Percentiles rank a stretch among this genome's conserved stretches.
Evolutionary conservation across 768 basidiomycete species (phyloP).

Genomic region (Dentipellis fragilis): DNA sequence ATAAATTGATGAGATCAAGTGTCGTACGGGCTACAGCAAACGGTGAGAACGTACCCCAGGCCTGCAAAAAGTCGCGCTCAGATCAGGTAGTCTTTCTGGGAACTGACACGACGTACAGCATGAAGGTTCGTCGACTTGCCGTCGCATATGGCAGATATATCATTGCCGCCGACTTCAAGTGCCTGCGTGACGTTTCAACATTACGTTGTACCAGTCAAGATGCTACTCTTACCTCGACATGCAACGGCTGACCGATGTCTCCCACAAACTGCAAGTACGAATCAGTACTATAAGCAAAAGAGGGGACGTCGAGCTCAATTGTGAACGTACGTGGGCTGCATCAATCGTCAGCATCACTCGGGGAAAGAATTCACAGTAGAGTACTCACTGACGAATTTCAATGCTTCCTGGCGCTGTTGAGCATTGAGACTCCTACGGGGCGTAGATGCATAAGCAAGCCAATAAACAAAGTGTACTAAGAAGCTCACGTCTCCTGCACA

Average conservation of each 20-base stretch:
- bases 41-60: slow-evolving; percentile 15
- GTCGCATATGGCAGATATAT: slow-evolving; percentile 29
- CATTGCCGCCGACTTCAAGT: slow-evolving; percentile 32
- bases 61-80: background rate
- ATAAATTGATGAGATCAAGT: background rate
- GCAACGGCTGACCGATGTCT: slow-evolving; percentile 41
- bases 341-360: background rate
- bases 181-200: slow-evolving; percentile 15
- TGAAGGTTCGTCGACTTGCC: slow-evolving; percentile 35
- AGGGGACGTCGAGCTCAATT: too few species aligned
- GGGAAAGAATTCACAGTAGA: background rate
- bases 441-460: background rate
- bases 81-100: background rate
- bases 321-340: background rate
- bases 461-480: background rate
- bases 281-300: background rate
- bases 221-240: slow-evolving; percentile 24
- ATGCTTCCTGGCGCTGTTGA: slow-evolving; percentile 37
- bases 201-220: background rate
- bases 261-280: slow-evolving; percentile 26
- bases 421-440: slow-evolving; percentile 23
- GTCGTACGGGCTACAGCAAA: background rate
- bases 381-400: slow-evolving; percentile 35
- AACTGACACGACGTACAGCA: slow-evolving; percentile 12
- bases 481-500: slow-evolving; percentile 26